phyloP scores from a whole-genome alignment of 108 stramenopile species.

The Fragilaria crotonensis region DNA sequence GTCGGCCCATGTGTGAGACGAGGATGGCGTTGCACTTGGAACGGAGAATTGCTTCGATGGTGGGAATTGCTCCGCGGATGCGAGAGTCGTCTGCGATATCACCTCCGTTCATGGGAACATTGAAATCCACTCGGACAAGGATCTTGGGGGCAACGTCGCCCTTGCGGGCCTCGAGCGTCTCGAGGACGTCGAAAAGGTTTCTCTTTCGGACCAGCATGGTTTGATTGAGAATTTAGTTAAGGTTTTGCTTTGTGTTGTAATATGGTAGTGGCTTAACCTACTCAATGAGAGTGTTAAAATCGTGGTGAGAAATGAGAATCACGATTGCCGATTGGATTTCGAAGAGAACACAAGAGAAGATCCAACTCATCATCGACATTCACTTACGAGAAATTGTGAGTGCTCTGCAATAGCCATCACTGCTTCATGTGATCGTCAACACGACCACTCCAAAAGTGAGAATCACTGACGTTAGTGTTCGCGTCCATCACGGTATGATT shows the following conservation, averaged over 20 bases:
- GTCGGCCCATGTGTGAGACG: conserved; percentile 81
- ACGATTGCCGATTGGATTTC: no score
- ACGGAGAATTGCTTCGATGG: conserved; percentile 55
- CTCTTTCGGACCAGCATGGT: conserved; percentile 19
- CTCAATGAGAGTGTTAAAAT: not conserved
- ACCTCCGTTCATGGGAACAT: conserved; percentile 65
- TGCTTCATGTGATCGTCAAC: no score
- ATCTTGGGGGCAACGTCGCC: conserved; percentile 22
- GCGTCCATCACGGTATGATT: no score
- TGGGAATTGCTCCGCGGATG: conserved; percentile 75
- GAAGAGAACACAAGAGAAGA: no score
- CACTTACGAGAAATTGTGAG: no score
- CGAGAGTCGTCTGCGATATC: conserved; percentile 82
- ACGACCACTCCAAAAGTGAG: no score
- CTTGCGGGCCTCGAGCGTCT: conserved; percentile 16
- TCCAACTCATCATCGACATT: no score
- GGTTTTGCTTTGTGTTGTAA: not conserved
- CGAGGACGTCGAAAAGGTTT: conserved; percentile 36
- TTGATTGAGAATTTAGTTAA: not conserved
- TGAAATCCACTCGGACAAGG: conserved; percentile 82
- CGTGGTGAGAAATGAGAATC: no score
- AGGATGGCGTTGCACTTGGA: conserved; percentile 67
- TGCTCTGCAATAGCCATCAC: no score
- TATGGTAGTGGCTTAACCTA: not conserved
- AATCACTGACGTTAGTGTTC: no score